Evolutionary conservation across 345 rosid species (phyloP).

Genomic region (Dipteronia sinensis): DNA sequence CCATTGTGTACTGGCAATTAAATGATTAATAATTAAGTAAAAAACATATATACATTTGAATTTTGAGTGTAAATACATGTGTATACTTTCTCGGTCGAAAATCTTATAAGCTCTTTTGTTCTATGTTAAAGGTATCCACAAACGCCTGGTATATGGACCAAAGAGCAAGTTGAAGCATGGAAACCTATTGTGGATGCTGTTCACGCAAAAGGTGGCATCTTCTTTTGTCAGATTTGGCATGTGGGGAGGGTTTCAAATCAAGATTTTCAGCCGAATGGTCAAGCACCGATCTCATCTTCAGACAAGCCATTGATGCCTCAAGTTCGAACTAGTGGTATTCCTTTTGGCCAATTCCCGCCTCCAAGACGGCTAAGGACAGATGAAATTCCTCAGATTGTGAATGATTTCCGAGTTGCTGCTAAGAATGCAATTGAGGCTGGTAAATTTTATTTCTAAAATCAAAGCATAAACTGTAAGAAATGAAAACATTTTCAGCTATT

Average conservation of each 20-base stretch:
- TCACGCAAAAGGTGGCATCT: too few relatives aligned
- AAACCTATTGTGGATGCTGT: too few relatives aligned
- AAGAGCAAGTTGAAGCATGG: too few relatives aligned
- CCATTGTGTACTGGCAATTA: neutral
- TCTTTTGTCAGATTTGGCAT: too few relatives aligned
- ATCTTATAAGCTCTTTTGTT: too few relatives aligned
- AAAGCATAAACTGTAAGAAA: too few relatives aligned
- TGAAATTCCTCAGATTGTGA: constrained; percentile 67
- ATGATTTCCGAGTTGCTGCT: constrained; percentile 72
- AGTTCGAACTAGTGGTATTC: constrained; percentile 38
- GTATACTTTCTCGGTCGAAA: too few relatives aligned
- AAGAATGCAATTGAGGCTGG: constrained; percentile 82
- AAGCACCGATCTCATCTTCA: constrained; percentile 23
- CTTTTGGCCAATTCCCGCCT: constrained; percentile 41
- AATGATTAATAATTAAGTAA: too few relatives aligned
- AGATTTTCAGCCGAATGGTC: constrained; percentile 63
- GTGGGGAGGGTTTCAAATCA: too few relatives aligned
- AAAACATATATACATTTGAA: too few relatives aligned
- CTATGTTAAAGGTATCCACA: too few relatives aligned
- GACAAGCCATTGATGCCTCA: constrained; percentile 62
- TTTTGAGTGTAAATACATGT: neutral
- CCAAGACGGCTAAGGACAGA: constrained; percentile 58
- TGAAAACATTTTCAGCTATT: neutral
- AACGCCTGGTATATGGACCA: too few relatives aligned
- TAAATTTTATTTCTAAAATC: constrained; percentile 22